These are phyloP conservation scores for Panaeolus papilionaceus DNA, from an alignment of 768 basidiomycete species.

Conservation along the genomic window DNA sequence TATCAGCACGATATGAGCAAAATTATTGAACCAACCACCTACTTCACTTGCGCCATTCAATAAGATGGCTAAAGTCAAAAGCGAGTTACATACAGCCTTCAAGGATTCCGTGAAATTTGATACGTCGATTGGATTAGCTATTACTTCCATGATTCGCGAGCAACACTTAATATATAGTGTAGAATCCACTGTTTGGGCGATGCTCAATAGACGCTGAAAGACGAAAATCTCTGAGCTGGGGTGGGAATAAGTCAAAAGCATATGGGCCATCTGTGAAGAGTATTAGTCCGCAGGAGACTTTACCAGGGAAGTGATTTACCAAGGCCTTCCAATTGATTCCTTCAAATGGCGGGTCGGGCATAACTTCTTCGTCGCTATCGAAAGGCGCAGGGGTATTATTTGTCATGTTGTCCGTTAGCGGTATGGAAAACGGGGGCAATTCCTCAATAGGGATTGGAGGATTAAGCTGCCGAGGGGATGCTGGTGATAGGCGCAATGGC, in stretches of 20 bases:
- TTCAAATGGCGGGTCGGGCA: slow-evolving; percentile 43
- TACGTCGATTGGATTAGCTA: slow-evolving; percentile 43
- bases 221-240: slow-evolving; percentile 47
- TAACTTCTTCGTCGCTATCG: slow-evolving; percentile 25
- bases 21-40: slow-evolving; percentile 26
- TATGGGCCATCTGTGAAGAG: slow-evolving; percentile 56
- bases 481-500: not conserved
- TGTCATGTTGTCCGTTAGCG: not conserved
- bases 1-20: slow-evolving; percentile 19
- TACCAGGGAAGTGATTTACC: slow-evolving; percentile 42
- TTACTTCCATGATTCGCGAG: slow-evolving; percentile 49
- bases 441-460: not conserved
- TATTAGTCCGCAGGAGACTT: slow-evolving; percentile 9
- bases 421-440: not conserved
- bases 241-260: slow-evolving; percentile 63
- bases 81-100: slow-evolving; percentile 38
- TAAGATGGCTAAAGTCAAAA: slow-evolving; percentile 45
- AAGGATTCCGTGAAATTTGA: slow-evolving; percentile 41
- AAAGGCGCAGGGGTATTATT: not conserved
- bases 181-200: slow-evolving; percentile 24
- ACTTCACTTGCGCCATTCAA: slow-evolving; percentile 49
- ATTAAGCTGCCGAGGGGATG: not conserved
- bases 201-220: slow-evolving; percentile 58
- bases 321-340: slow-evolving; percentile 60
- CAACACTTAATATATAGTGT: slow-evolving; percentile 34